Percentiles rank a stretch among this genome's conserved stretches.
Conservation (phyloP, 768 basidiomycete species). For the Lentinula edodes region DNA sequence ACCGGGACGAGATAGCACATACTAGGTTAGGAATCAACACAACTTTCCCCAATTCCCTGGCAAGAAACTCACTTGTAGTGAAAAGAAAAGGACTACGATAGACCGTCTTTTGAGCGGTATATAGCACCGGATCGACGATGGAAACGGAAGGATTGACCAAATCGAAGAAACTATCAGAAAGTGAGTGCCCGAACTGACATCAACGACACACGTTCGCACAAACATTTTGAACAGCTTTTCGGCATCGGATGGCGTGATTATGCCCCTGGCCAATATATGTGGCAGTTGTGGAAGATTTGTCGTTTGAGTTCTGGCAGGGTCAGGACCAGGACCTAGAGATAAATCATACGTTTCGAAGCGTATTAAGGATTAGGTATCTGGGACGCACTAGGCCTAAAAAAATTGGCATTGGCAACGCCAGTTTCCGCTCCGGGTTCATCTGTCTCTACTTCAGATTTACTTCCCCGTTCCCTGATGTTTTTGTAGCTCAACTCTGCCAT, state of each 20-base stretch:
- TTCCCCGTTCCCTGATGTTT: constrained; percentile 29
- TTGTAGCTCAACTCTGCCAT: constrained; percentile 62
- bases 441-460: constrained; percentile 31
- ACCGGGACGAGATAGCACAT: constrained; percentile 84
- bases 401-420: constrained; percentile 63
- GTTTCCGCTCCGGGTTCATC: constrained; percentile 45
- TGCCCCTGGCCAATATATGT: constrained; percentile 56
- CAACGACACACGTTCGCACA: constrained; percentile 13
- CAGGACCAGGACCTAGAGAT: constrained; percentile 33
- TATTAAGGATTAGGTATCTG: not conserved
- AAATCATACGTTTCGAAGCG: not conserved
- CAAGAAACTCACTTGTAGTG: constrained; percentile 67
- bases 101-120: constrained; percentile 77
- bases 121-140: constrained; percentile 74
- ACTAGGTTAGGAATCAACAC: constrained; percentile 35
- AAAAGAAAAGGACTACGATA: constrained; percentile 88
- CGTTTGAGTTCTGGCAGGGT: constrained; percentile 32
- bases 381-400: constrained; percentile 55
- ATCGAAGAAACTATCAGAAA: constrained; percentile 55
- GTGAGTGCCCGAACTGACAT: not conserved
- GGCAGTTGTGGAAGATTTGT: constrained; percentile 47
- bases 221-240: constrained; percentile 73
- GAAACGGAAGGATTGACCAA: constrained; percentile 77
- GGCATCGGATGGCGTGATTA: constrained; percentile 61
- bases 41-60: constrained; percentile 5